A percentile compares a stretch with the other conserved stretches of the same genome.
These are phyloP conservation scores for Gyromitra esculenta DNA, from an alignment of 2,329 filamentous ascomycete genomes.

Conservation along the genomic window DNA sequence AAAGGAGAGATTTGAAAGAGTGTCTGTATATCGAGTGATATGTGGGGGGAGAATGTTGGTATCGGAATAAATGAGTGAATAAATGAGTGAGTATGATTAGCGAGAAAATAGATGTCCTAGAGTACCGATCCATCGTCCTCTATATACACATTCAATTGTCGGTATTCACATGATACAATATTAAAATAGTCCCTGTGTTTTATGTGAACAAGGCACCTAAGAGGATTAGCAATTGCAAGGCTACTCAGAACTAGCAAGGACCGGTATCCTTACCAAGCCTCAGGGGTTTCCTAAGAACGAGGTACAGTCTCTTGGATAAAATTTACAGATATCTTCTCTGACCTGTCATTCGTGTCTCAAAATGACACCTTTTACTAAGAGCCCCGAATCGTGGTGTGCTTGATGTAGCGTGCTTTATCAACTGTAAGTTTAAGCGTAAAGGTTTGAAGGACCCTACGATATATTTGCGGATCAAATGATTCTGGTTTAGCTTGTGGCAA, in stretches of 20 bases:
- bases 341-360: background rate
- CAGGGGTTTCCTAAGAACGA: background rate
- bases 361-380: background rate
- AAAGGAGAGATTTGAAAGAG: background rate
- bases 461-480: background rate
- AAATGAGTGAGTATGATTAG: background rate
- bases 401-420: background rate
- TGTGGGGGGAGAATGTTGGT: background rate
- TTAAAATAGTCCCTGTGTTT: constrained; percentile 1
- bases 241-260: no score
- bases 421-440: background rate
- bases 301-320: background rate
- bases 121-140: background rate
- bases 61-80: background rate
- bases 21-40: background rate
- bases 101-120: background rate
- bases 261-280: background rate
- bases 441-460: background rate
- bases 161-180: background rate
- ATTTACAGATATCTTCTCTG: background rate
- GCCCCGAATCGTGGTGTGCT: background rate
- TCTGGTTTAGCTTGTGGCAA: background rate
- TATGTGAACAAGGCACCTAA: background rate
- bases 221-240: background rate
- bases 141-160: constrained; percentile 12